These are phyloP conservation scores for Candida labiduridarum DNA, from an alignment of 1,139 yeast genomes.

Conservation along the genomic window DNA sequence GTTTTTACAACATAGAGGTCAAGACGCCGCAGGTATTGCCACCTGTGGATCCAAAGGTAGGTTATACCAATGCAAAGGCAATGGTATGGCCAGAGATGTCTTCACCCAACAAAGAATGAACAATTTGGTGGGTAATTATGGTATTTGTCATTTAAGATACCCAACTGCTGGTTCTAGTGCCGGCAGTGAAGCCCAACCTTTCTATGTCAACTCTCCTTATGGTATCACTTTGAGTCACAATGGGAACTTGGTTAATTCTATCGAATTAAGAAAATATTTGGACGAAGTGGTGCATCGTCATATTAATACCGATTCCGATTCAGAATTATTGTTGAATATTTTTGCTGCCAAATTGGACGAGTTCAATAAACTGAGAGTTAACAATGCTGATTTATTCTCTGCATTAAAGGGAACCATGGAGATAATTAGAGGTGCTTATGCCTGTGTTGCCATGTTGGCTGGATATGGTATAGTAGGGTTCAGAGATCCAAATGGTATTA, in stretches of 20 bases:
- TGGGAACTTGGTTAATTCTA: slow-evolving; percentile 91
- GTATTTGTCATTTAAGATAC: slow-evolving; percentile 90
- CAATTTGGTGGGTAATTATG: slow-evolving; percentile 90
- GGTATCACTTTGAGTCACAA: slow-evolving; percentile 91
- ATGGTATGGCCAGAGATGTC: slow-evolving; percentile 98
- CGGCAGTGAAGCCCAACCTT: slow-evolving; percentile 97
- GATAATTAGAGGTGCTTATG: slow-evolving; percentile 90
- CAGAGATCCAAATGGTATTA: slow-evolving; percentile 95
- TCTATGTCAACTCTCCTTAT: slow-evolving; percentile 95
- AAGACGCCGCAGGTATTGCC: slow-evolving; percentile 99
- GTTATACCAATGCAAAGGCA: slow-evolving; percentile 95
- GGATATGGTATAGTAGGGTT: slow-evolving; percentile 96
- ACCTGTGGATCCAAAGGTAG: slow-evolving; percentile 95
- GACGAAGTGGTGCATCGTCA: slow-evolving; percentile 97
- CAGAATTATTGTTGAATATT: slow-evolving; percentile 83
- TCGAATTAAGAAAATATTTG: slow-evolving; percentile 71
- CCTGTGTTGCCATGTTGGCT: slow-evolving; percentile 92
- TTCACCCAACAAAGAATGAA: slow-evolving; percentile 81
- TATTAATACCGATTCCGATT: slow-evolving; percentile 94
- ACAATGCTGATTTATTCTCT: slow-evolving; percentile 82
- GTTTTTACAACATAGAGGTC: slow-evolving; percentile 96
- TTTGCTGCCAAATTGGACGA: slow-evolving; percentile 92
- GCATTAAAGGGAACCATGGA: slow-evolving; percentile 84
- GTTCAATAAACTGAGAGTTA: slow-evolving; percentile 90
- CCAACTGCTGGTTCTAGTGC: slow-evolving; percentile 99